Base-by-base conservation (phyloP, 2,329 filamentous ascomycete genomes). In the Phyllachora maydis region DNA sequence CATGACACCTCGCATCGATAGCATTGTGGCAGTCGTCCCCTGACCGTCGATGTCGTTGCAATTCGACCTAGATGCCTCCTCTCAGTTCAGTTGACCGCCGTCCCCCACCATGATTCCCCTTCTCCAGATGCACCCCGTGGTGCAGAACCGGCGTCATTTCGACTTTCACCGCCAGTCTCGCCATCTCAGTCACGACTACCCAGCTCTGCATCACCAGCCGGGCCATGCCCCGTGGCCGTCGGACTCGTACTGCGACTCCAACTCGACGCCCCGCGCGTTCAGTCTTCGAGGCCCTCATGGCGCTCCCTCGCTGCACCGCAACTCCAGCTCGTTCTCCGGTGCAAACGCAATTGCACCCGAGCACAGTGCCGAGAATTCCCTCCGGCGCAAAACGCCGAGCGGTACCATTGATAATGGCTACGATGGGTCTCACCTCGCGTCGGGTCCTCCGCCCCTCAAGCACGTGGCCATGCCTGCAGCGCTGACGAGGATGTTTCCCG, bases 381-480 rank as follows among this genome's bases (percentile, higher is more conserved):
- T 93, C 27, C 69, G 85, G 33, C 68, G 85, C 34, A 95, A 95
- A 47, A 95, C 85, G 6, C 88, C 85, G 4, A 85, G 73, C 39
- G 88, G 85, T n/a, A 92, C 82, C 18, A 63, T 95, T 30, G 74
- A 85, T 33, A 81, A 78, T 25, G 82, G 81, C 8, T 93, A 92
- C 40, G 83, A 95, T 56, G 81, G 77, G 16, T 78, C 77, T 12
- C 74, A 81, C 39, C 66, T 73, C 36, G 67, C 62, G 7, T 66
- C 71, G 17, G 75, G 76, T 18, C 73, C 74, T 5, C 78, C 77
- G 18, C 72, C 78, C 2, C 55, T 68, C 22, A 93, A 93, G 48
- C 82, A 92, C 42, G 67, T 92, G 41, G 57, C 88, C 11, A 54
- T 91, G 14, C 70, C 78, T 3, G 59, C 63, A 5, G 43, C 47